Evolutionary conservation across 257 asterid species (phyloP).

Genomic region (Capsicum baccatum): DNA sequence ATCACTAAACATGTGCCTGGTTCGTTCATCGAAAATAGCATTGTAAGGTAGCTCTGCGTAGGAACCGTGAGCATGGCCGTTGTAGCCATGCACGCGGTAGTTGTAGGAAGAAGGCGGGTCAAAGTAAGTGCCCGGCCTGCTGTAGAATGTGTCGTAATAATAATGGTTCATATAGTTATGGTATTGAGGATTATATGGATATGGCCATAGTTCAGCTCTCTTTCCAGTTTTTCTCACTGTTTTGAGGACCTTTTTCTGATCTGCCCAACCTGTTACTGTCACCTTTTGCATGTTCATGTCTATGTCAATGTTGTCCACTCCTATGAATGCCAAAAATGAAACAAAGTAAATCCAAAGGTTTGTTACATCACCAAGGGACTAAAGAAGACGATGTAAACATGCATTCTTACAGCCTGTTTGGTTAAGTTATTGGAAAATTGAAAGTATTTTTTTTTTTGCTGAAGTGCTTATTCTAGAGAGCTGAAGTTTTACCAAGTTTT

Average conservation of each 20-base stretch:
- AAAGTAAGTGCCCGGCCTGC: slow-evolving; percentile 33
- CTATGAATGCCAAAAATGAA: slow-evolving; percentile 34
- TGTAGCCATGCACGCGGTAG: slow-evolving; percentile 64
- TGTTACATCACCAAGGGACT: neutral
- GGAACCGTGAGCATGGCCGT: slow-evolving; percentile 63
- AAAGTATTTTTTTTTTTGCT: no score
- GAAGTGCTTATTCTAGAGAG: no score
- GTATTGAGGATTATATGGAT: slow-evolving; percentile 70
- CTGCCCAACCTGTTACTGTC: slow-evolving; percentile 68
- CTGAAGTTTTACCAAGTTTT: no score
- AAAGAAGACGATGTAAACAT: neutral
- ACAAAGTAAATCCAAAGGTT: neutral
- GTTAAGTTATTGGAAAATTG: no score
- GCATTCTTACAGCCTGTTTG: neutral
- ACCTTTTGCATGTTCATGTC: slow-evolving; percentile 78
- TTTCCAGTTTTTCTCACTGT: slow-evolving; percentile 63
- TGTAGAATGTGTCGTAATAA: slow-evolving; percentile 47
- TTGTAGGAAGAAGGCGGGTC: slow-evolving; percentile 53
- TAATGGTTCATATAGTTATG: slow-evolving; percentile 52
- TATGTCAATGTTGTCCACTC: slow-evolving; percentile 63
- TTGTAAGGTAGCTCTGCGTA: slow-evolving; percentile 59
- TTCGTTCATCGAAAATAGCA: slow-evolving; percentile 38
- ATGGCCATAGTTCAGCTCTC: slow-evolving; percentile 77
- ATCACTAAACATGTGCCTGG: slow-evolving; percentile 65
- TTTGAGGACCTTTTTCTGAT: slow-evolving; percentile 62